Evolutionary conservation across 345 rosid genomes (phyloP).

Genomic region (Physaria fendleri): DNA sequence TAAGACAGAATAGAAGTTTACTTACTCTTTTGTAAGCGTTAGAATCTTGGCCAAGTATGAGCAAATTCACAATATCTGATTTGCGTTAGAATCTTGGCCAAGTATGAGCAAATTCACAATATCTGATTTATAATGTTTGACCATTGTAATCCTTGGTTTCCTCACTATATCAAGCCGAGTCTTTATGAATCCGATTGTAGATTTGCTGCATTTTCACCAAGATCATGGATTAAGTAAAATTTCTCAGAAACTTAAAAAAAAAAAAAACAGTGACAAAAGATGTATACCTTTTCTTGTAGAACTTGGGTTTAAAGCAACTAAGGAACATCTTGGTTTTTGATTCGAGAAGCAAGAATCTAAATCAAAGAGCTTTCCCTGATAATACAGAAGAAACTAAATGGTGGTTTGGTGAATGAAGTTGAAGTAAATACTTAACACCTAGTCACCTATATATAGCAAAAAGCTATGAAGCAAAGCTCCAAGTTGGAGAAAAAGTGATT

Average conservation of each 20-base stretch:
- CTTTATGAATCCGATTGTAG: slow-evolving; percentile 45
- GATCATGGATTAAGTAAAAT: background rate
- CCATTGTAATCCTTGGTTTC: slow-evolving; percentile 55
- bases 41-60: slow-evolving; percentile 43
- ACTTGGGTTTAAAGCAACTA: slow-evolving; percentile 29
- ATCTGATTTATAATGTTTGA: slow-evolving; percentile 55
- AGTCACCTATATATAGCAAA: slow-evolving; percentile 23
- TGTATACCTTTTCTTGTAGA: slow-evolving; percentile 28
- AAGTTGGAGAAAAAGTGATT: background rate
- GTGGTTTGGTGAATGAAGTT: slow-evolving; percentile 18
- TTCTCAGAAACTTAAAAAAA: background rate
- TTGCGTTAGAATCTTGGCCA: slow-evolving; percentile 57
- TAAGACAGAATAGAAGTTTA: background rate
- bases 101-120: slow-evolving; percentile 60
- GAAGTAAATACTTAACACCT: slow-evolving; percentile 21
- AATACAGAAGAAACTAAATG: slow-evolving; percentile 7
- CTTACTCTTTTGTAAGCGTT: slow-evolving; percentile 75
- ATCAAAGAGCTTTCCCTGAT: background rate
- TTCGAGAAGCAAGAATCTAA: background rate
- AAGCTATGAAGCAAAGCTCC: slow-evolving; percentile 32
- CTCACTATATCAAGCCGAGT: slow-evolving; percentile 47
- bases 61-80: slow-evolving; percentile 71
- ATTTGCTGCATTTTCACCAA: slow-evolving; percentile 44
- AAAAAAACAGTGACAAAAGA: background rate
- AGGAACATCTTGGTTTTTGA: slow-evolving; percentile 13